Evolutionary conservation across 2,329 filamentous ascomycete genomes (phyloP).

Genomic region (Diaporthe citrichinensis): DNA sequence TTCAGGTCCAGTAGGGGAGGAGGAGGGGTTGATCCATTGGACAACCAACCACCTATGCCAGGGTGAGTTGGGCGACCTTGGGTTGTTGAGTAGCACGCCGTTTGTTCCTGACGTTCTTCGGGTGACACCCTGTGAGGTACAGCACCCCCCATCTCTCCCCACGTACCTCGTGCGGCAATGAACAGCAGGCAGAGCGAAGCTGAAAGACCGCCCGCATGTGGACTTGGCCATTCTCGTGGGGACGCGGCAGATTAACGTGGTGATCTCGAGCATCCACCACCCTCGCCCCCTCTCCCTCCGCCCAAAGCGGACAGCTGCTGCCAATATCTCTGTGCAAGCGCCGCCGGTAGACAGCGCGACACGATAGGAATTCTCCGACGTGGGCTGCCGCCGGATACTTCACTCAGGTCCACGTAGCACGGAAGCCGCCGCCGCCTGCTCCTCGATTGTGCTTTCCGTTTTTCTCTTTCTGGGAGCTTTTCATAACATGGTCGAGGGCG

Average conservation of each 20-base stretch:
- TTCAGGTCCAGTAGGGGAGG: background rate
- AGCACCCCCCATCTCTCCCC: constrained; percentile 1
- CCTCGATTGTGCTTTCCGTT: constrained; percentile 8
- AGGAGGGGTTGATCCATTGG: constrained; percentile 18
- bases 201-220: constrained; percentile 21
- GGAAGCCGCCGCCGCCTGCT: constrained; percentile 28
- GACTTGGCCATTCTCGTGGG: constrained; percentile 18
- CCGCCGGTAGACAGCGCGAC: constrained; percentile 22
- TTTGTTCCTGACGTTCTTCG: constrained; percentile 34
- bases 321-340: constrained; percentile 27
- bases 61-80: constrained; percentile 7
- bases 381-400: constrained; percentile 27
- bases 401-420: constrained; percentile 2
- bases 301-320: constrained; percentile 29
- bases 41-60: constrained; percentile 21
- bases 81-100: constrained; percentile 28
- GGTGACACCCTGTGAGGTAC: constrained; percentile 32
- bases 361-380: constrained; percentile 36
- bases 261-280: constrained; percentile 10
- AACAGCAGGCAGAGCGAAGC: constrained; percentile 24
- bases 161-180: constrained; percentile 30
- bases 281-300: background rate
- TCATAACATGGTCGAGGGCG: background rate
- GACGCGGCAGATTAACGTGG: constrained; percentile 14
- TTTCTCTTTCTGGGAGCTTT: background rate